Evolutionary conservation across 1,139 yeast species (phyloP).

Genomic region (Scheffersomyces insectosa): DNA sequence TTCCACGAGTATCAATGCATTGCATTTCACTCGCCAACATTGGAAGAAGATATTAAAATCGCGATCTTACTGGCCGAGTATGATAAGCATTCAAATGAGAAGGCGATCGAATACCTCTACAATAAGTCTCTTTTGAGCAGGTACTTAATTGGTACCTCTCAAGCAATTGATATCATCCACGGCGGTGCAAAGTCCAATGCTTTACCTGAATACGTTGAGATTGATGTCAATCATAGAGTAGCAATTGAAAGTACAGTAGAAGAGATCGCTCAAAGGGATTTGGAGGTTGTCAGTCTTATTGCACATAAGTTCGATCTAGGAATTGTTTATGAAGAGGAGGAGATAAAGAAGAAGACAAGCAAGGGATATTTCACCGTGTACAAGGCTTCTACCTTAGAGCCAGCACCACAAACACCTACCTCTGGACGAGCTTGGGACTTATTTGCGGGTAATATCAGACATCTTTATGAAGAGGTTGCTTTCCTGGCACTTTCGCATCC

Average conservation of each 20-base stretch:
- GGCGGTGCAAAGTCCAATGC: constrained; percentile 47
- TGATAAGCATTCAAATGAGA: constrained; percentile 33
- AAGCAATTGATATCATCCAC: constrained; percentile 34
- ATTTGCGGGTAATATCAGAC: constrained; percentile 15
- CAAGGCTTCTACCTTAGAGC: constrained; percentile 7
- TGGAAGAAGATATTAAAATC: constrained; percentile 19
- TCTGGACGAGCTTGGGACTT: constrained; percentile 16
- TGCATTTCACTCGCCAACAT: constrained; percentile 14
- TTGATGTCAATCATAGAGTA: constrained; percentile 35
- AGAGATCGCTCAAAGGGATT: constrained; percentile 24
- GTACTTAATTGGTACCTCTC: constrained; percentile 37
- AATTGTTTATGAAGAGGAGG: constrained; percentile 9
- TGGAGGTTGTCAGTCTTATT: constrained; percentile 22
- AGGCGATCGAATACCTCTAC: constrained; percentile 20
- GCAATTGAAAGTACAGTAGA: constrained; percentile 29
- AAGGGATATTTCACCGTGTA: constrained; percentile 9
- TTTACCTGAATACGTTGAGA: constrained; percentile 20
- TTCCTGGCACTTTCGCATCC: constrained; percentile 6
- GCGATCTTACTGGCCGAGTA: constrained; percentile 35
- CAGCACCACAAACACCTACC: constrained; percentile 16
- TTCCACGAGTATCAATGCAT: constrained; percentile 17
- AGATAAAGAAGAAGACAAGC: constrained; percentile 1
- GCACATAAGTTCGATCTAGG: constrained; percentile 32
- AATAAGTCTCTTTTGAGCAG: constrained; percentile 17
- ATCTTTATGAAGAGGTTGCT: constrained; percentile 15